A percentile compares a stretch with the other conserved stretches of the same genome.
phyloP scores from a whole-genome alignment of 768 basidiomycete genomes.

The Lactarius sp. region DNA sequence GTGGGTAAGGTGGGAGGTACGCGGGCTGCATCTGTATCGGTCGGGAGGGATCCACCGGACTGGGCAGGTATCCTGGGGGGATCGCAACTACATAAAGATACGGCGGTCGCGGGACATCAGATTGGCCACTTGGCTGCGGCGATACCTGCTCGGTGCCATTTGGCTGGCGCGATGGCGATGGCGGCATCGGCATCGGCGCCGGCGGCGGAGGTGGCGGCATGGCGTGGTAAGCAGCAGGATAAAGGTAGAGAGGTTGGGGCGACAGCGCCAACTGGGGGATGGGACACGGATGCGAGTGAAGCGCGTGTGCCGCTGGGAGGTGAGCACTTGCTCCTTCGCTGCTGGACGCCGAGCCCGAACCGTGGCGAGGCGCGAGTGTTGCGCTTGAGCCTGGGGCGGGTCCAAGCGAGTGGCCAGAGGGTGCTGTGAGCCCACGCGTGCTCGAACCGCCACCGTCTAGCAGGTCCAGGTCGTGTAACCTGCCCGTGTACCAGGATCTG shows the following conservation, averaged over 20 bases:
- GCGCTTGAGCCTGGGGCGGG: conserved; percentile 14
- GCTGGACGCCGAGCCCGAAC: conserved; percentile 21
- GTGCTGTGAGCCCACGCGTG: conserved; percentile 7
- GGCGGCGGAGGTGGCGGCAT: neutral
- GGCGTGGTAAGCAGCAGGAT: conserved; percentile 10
- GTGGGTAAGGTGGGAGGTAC: neutral
- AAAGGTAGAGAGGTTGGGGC: conserved; percentile 19
- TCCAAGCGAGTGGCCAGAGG: conserved; percentile 12
- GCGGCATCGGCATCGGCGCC: neutral
- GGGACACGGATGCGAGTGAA: conserved; percentile 7
- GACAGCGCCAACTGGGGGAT: conserved; percentile 16
- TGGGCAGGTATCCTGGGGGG: conserved; percentile 12
- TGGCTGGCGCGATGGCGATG: neutral
- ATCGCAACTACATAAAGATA: conserved; percentile 22
- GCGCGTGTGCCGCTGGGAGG: conserved; percentile 1
- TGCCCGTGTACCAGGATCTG: conserved; percentile 24
- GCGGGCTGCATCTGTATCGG: conserved; percentile 12
- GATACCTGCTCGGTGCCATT: conserved; percentile 1
- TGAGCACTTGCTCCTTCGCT: conserved; percentile 1
- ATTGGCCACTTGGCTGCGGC: conserved; percentile 11
- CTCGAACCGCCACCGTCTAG: conserved; percentile 9
- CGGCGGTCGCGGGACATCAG: conserved; percentile 10
- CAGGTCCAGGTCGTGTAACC: conserved; percentile 17
- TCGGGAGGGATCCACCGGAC: conserved; percentile 4
- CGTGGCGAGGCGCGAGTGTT: conserved; percentile 12